Evolutionary conservation across 2,329 filamentous ascomycete species (phyloP).

Genomic region (Helicocarpus griseus): DNA sequence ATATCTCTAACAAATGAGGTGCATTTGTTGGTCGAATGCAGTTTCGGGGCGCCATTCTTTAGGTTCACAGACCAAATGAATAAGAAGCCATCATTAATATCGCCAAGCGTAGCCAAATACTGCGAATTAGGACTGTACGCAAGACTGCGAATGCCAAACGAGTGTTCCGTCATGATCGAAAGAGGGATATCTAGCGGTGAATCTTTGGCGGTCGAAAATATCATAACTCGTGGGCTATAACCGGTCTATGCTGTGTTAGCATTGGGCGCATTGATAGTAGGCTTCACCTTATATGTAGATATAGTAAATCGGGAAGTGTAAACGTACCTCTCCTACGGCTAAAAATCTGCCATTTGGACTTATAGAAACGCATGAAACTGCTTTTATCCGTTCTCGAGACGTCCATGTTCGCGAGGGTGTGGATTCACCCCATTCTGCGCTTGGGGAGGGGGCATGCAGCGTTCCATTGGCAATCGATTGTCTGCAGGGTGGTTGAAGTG

Average conservation of each 20-base stretch:
- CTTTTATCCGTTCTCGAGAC: conserved; percentile 85
- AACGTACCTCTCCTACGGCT: conserved; percentile 70
- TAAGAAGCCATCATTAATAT: conserved; percentile 84
- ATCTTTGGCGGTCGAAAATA: conserved; percentile 73
- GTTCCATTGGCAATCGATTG: conserved; percentile 39
- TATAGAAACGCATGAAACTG: conserved; percentile 80
- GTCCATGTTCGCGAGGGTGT: conserved; percentile 65
- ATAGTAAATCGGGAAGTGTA: not conserved
- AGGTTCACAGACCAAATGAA: conserved; percentile 82
- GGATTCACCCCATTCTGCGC: conserved; percentile 48
- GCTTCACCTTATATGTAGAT: too few species aligned
- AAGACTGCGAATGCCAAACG: conserved; percentile 76
- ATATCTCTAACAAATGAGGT: conserved; percentile 79
- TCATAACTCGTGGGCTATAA: conserved; percentile 80
- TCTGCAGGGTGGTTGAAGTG: conserved; percentile 35
- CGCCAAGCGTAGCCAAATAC: conserved; percentile 79
- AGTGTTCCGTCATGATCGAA: conserved; percentile 79
- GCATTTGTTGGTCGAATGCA: conserved; percentile 85
- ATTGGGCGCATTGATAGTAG: not conserved
- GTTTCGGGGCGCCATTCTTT: conserved; percentile 66
- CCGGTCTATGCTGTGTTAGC: conserved; percentile 54
- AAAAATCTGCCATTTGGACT: conserved; percentile 80
- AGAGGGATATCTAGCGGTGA: conserved; percentile 70
- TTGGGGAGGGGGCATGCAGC: conserved; percentile 37
- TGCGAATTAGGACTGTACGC: conserved; percentile 82